A percentile compares a stretch with the other conserved stretches of the same genome.
phyloP scores from a whole-genome alignment of 1,139 yeast species.

The Citeromyces siamensis region DNA sequence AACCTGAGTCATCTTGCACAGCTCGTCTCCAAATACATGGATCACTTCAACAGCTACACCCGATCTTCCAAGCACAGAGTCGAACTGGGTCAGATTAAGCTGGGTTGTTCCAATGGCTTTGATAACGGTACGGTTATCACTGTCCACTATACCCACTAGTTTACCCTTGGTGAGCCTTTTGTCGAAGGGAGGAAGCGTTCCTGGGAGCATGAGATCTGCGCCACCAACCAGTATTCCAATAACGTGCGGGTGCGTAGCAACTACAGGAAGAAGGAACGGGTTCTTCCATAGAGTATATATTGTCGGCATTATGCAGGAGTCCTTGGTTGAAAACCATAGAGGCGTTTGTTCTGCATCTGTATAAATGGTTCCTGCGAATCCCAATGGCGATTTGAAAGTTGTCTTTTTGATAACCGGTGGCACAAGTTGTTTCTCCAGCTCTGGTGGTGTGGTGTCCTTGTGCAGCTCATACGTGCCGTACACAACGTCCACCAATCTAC shows the following conservation, averaged over 20 bases:
- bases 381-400: slow-evolving; percentile 42
- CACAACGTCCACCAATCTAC: slow-evolving; percentile 39
- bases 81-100: slow-evolving; percentile 32
- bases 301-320: slow-evolving; percentile 47
- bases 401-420: slow-evolving; percentile 61
- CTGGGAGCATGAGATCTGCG: slow-evolving; percentile 89
- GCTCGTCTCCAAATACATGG: slow-evolving; percentile 43
- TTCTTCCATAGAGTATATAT: slow-evolving; percentile 61
- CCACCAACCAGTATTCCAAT: slow-evolving; percentile 55
- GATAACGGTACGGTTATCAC: slow-evolving; percentile 46
- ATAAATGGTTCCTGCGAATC: slow-evolving; percentile 49
- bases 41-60: slow-evolving; percentile 60
- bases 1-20: slow-evolving; percentile 29
- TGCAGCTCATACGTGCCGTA: slow-evolving; percentile 33
- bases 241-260: slow-evolving; percentile 66
- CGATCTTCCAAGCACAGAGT: slow-evolving; percentile 34
- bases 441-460: slow-evolving; percentile 29
- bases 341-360: slow-evolving; percentile 57
- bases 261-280: slow-evolving; percentile 52
- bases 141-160: slow-evolving; percentile 63
- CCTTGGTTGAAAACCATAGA: slow-evolving; percentile 56
- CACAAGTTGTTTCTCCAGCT: slow-evolving; percentile 32
- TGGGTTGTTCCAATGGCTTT: slow-evolving; percentile 67
- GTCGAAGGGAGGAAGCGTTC: slow-evolving; percentile 74
- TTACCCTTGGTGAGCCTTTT: slow-evolving; percentile 29